Percentiles rank a stretch among this genome's conserved stretches.
phyloP scores from a whole-genome alignment of 2,329 filamentous ascomycete genomes.

The Pestalotiopsis sp. region DNA sequence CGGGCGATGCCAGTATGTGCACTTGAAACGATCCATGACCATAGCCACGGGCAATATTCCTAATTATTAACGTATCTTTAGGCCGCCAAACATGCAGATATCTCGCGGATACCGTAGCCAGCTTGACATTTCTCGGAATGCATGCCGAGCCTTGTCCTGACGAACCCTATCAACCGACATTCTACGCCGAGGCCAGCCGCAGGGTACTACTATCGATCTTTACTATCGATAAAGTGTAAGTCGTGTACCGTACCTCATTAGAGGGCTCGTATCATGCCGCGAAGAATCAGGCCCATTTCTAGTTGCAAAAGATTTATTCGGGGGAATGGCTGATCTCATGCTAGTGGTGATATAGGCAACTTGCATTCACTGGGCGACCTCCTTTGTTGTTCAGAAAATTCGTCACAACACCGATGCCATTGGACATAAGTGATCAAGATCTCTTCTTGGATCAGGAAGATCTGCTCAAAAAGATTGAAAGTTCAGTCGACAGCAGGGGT shows the following conservation, averaged over 20 bases:
- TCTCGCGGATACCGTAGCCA: conserved; percentile 26
- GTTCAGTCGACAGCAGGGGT: conserved; percentile 35
- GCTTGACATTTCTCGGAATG: conserved; percentile 50
- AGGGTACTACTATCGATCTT: conserved; percentile 35
- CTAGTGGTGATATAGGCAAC: neutral
- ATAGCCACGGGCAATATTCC: neutral
- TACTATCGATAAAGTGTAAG: conserved; percentile 37
- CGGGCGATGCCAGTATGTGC: conserved; percentile 29
- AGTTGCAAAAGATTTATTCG: no score
- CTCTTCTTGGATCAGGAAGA: conserved; percentile 33
- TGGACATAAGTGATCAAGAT: conserved; percentile 40
- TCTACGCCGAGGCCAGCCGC: conserved; percentile 29
- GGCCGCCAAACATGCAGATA: conserved; percentile 25
- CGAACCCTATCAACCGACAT: conserved; percentile 19
- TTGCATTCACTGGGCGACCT: conserved; percentile 43
- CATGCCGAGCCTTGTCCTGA: conserved; percentile 48
- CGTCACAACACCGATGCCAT: conserved; percentile 39
- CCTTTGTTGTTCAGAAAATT: conserved; percentile 39
- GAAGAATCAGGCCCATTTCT: no score
- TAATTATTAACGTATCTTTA: neutral
- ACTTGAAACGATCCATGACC: neutral
- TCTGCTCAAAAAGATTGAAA: conserved; percentile 26
- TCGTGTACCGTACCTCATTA: conserved; percentile 12
- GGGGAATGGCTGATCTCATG: no score
- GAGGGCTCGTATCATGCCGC: neutral